These are phyloP conservation scores for Plasmodium sp. DNA, from an alignment of 169 alveolate genomes.

Conservation along the genomic window DNA sequence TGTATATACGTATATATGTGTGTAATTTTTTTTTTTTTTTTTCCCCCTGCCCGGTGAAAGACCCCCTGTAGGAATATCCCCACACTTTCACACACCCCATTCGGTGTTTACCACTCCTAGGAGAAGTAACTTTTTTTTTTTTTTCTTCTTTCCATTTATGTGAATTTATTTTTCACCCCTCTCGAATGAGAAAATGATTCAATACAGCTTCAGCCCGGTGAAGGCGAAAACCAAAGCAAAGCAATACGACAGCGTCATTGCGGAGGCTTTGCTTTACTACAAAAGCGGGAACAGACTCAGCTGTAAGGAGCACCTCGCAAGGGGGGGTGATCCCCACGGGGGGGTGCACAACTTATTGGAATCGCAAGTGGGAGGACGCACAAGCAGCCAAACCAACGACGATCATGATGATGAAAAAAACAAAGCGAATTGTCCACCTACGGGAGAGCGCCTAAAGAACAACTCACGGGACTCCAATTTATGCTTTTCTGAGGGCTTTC, in stretches of 20 bases:
- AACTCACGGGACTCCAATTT: neutral
- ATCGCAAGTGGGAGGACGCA: neutral
- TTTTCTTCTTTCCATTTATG: neutral
- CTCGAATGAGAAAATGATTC: slow-evolving; percentile 2
- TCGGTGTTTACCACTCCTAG: neutral
- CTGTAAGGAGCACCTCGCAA: neutral
- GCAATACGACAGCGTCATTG: slow-evolving; percentile 15
- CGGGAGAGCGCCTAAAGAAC: neutral
- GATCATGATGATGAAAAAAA: neutral
- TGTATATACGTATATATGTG: too few relatives aligned
- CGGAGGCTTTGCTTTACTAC: slow-evolving; percentile 11
- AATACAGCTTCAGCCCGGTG: neutral
- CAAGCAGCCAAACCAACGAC: neutral
- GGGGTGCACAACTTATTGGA: neutral
- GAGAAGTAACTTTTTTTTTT: neutral
- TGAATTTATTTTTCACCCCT: neutral
- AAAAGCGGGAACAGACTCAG: neutral
- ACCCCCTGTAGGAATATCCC: neutral
- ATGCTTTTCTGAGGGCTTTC: neutral
- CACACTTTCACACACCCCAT: neutral
- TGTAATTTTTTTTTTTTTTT: neutral
- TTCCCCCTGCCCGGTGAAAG: neutral
- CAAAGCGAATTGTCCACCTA: neutral
- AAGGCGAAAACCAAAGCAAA: slow-evolving; percentile 1
- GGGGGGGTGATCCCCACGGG: neutral